Evolutionary conservation across 805 yeast species (phyloP), one percentile per base, ranked within the genome.

Genomic region (Metschnikowia picachoensis): DNA sequence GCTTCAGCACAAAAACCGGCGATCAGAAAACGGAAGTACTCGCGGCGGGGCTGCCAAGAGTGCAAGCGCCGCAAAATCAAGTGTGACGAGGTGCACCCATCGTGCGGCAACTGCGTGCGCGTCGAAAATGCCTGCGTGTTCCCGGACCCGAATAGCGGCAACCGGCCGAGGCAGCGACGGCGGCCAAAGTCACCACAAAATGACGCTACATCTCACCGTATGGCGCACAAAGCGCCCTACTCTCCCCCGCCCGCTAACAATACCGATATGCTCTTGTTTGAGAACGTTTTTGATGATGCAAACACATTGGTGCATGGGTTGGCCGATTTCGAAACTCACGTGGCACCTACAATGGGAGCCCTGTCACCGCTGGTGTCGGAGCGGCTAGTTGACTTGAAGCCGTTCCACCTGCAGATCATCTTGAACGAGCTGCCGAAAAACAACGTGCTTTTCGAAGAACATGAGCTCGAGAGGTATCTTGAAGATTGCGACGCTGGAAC

Each of bases 31-130:
- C 40, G 59, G 37, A 45, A 49, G 44, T 55, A 55, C 46, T 53
- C 58, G 9, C 56, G 59, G 25, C 43, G 44, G 6, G 59, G 59
- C n/a, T 55, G 59, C 45, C 37, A 39, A 9, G 59, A 53, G 49
- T 55, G 59, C 46, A 55, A 55, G 46, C 50, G 58, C 20, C 58
- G 59, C 39, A 55, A 55, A 34, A 49, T 53, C 47, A 55, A 55
- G 36, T 55, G 59, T 40, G 51, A 55, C 39, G 59, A 55, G 46
- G 49, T 28, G 36, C 51, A 44, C 27, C 59, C 59, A 11, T 16
- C 17, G n/a, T 55, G 59, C 40, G 54, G 53, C 16, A 48, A 44
- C 37, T 55, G 59, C 43, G 39, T 28, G 31, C 50, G 56, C 15
- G 53, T 47, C 16, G 35, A 44, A 7, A 30, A 31, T 16, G 33